Evolutionary conservation across 2,329 filamentous ascomycete genomes (phyloP).

Genomic region (Fonsecaea multimorphosa): DNA sequence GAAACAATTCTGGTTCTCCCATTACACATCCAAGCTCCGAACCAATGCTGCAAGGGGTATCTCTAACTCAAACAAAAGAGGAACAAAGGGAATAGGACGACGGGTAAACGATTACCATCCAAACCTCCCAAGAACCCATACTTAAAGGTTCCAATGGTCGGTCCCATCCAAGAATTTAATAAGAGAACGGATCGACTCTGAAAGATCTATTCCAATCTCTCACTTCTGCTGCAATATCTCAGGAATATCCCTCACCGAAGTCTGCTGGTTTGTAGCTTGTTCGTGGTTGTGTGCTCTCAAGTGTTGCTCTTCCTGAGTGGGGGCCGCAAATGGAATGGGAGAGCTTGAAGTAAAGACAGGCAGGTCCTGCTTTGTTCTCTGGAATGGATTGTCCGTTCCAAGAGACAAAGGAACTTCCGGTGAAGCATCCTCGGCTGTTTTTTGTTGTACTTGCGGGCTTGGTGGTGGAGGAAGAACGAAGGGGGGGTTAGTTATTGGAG

Average conservation of each 20-base stretch:
- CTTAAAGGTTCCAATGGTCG: neutral
- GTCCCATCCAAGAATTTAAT: conserved; percentile 5
- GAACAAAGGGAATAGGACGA: conserved; percentile 10
- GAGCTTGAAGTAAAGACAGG: conserved; percentile 57
- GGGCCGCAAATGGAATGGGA: conserved; percentile 50
- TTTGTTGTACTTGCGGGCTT: neutral
- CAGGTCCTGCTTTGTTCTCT: conserved; percentile 51
- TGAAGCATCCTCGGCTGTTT: neutral
- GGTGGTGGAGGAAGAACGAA: neutral
- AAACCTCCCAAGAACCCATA: neutral
- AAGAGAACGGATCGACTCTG: neutral
- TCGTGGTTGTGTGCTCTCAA: neutral
- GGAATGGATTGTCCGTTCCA: conserved; percentile 10
- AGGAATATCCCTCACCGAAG: conserved; percentile 51
- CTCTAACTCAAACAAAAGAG: conserved; percentile 24
- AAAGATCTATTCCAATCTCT: neutral
- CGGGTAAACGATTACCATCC: neutral
- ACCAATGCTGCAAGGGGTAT: conserved; percentile 33
- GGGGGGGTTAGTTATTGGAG: neutral
- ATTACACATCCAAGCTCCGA: conserved; percentile 13
- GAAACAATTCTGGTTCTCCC: neutral
- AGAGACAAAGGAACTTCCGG: conserved; percentile 6
- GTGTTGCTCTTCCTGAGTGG: conserved; percentile 6
- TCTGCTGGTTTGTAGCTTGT: neutral
- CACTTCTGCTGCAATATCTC: conserved; percentile 46